Conservation (phyloP, 768 basidiomycete species). For the Dacryopinax spathularia region DNA sequence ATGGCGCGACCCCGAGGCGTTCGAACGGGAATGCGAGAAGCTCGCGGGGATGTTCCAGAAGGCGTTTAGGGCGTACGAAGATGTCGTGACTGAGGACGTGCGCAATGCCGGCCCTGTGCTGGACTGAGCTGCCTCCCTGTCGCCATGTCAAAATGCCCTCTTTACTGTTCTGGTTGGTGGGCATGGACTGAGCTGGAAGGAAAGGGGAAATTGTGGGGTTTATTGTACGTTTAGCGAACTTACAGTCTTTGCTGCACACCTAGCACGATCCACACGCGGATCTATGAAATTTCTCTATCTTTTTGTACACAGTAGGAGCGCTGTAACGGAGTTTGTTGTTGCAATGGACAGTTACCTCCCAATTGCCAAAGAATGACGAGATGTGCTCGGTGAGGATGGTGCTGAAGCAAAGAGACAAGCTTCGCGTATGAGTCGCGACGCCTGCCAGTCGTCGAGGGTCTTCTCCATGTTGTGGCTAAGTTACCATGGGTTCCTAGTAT, state of each 20-base stretch:
- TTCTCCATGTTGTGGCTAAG: too few species aligned
- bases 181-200: neutral
- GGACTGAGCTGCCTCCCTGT: neutral
- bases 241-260: neutral
- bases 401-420: too few species aligned
- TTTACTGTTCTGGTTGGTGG: too few species aligned
- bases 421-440: too few species aligned
- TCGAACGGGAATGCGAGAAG: conserved; percentile 75
- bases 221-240: neutral
- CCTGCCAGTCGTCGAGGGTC: too few species aligned
- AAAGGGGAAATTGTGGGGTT: neutral
- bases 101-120: conserved; percentile 57
- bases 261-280: neutral
- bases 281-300: neutral
- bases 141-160: too few species aligned
- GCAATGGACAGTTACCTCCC: too few species aligned
- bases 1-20: conserved; percentile 81
- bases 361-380: too few species aligned
- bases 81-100: conserved; percentile 68
- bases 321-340: neutral
- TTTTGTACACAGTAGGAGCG: neutral
- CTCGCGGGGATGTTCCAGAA: conserved; percentile 86
- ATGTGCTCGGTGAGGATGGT: too few species aligned
- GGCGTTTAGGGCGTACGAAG: conserved; percentile 85
- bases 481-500: too few species aligned